Percentiles rank a stretch among this genome's conserved stretches.
These are phyloP conservation scores for Discostella pseudostelligera DNA, from an alignment of 108 stramenopile species.

Conservation along the genomic window DNA sequence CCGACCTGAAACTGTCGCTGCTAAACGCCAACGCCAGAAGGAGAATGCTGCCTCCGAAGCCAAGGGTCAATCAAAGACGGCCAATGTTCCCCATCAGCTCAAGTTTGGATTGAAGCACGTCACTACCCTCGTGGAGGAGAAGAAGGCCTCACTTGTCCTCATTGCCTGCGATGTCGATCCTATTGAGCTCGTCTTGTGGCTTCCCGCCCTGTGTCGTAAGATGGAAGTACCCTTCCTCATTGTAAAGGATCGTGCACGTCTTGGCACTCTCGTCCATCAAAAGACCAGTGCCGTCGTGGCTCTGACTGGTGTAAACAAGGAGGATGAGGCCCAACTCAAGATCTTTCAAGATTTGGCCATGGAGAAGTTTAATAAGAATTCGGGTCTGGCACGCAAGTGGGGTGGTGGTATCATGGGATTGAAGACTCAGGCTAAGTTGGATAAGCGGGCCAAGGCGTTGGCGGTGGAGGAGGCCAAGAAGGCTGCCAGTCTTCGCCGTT, in stretches of 20 bases:
- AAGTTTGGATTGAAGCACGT: conserved; percentile 99
- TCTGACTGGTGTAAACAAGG: conserved; percentile 92
- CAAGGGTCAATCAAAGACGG: conserved; percentile 57
- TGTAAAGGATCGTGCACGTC: conserved; percentile 99
- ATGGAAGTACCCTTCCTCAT: conserved; percentile 99
- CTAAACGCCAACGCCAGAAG: conserved; percentile 97
- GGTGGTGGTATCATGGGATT: conserved; percentile 99
- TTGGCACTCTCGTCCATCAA: conserved; percentile 96
- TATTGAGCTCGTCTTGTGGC: conserved; percentile 98
- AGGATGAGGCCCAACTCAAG: conserved; percentile 83
- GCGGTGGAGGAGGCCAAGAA: conserved; percentile 97
- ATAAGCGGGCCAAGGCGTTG: conserved; percentile 95
- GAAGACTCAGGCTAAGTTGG: conserved; percentile 98
- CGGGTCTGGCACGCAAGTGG: conserved; percentile 90
- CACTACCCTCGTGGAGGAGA: conserved; percentile 97
- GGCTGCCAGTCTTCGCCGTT: conserved; percentile 76
- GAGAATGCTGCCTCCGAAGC: conserved; percentile 92
- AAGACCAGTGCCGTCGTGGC: conserved; percentile 90
- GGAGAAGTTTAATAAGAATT: conserved; percentile 97
- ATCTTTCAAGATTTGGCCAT: conserved; percentile 77
- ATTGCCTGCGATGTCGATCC: conserved; percentile 99
- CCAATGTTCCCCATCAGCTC: conserved; percentile 73
- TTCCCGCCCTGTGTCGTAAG: conserved; percentile 99
- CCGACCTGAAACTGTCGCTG: conserved; percentile 96
- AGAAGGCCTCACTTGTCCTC: conserved; percentile 97